Percentiles rank a stretch among this genome's conserved stretches.
phyloP scores from a whole-genome alignment of 2,329 filamentous ascomycete species.

The Talaromyces piceae region DNA sequence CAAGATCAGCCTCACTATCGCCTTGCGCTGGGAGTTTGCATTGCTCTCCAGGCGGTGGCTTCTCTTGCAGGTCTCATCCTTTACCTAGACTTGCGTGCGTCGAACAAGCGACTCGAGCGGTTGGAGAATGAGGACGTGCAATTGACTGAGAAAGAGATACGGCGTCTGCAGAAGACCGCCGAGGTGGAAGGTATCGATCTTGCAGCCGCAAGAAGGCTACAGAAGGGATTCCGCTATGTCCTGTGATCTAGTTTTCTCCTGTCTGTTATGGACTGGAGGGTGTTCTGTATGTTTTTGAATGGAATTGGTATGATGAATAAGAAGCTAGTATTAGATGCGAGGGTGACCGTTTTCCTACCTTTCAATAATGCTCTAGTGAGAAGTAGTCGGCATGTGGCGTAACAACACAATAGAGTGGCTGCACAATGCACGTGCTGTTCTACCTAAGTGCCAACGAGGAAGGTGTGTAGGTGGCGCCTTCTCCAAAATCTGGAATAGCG shows the following conservation, averaged over 20 bases:
- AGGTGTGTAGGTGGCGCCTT: too few species aligned
- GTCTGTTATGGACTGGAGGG: background rate
- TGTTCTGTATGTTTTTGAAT: too few species aligned
- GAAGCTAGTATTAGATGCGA: too few species aligned
- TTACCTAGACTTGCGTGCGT: slow-evolving; percentile 31
- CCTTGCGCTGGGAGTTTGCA: slow-evolving; percentile 36
- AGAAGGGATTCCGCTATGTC: slow-evolving; percentile 50
- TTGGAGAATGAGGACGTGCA: slow-evolving; percentile 43
- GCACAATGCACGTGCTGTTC: too few species aligned
- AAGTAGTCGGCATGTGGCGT: too few species aligned
- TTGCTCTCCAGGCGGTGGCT: slow-evolving; percentile 34
- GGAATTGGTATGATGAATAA: background rate
- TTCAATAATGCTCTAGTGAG: too few species aligned
- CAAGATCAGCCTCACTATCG: slow-evolving; percentile 33
- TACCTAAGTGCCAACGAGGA: too few species aligned
- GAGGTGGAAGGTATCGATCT: slow-evolving; percentile 46
- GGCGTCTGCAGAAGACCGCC: slow-evolving; percentile 43
- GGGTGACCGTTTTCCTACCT: too few species aligned
- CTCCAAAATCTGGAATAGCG: too few species aligned
- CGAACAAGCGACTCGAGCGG: slow-evolving; percentile 46
- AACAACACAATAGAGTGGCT: too few species aligned
- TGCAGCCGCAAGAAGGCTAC: slow-evolving; percentile 42
- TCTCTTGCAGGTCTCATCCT: slow-evolving; percentile 28
- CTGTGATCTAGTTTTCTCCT: slow-evolving; percentile 25
- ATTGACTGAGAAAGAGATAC: slow-evolving; percentile 42